These are phyloP conservation scores for Helicosporidium sp. DNA, from an alignment of 139 green algal species.

Conservation along the genomic window DNA sequence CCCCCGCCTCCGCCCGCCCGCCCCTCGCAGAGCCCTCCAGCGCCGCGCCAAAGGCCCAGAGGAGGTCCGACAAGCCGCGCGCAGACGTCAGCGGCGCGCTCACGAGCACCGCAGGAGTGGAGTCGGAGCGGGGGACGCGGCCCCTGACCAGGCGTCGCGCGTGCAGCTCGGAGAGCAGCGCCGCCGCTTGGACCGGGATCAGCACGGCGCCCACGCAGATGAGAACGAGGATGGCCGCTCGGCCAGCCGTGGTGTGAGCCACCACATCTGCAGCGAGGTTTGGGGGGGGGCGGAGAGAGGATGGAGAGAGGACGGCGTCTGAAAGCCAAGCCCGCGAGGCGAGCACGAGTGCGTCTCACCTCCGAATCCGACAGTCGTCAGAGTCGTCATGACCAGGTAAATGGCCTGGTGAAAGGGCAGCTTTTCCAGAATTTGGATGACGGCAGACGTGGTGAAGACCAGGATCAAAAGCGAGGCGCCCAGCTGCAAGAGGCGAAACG, in stretches of 20 bases:
- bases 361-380: conserved; percentile 13
- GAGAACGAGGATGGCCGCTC: conserved; percentile 39
- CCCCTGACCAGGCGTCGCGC: conserved; percentile 25
- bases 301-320: background rate
- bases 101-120: conserved; percentile 36
- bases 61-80: conserved; percentile 53
- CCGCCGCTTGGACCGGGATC: conserved; percentile 47
- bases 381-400: conserved; percentile 54
- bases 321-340: too few species aligned
- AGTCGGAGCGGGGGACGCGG: conserved; percentile 11
- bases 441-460: conserved; percentile 30
- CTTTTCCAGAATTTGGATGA: conserved; percentile 39
- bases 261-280: conserved; percentile 58
- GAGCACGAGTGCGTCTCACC: background rate
- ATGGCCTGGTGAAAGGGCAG: conserved; percentile 58
- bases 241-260: conserved; percentile 22
- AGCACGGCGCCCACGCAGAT: conserved; percentile 56
- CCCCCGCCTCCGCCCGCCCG: conserved; percentile 7
- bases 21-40: conserved; percentile 4
- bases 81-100: conserved; percentile 42
- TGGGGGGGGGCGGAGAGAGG: background rate
- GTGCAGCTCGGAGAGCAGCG: conserved; percentile 43
- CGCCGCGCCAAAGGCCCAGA: conserved; percentile 35
- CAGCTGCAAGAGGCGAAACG: conserved; percentile 50
- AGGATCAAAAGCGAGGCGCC: conserved; percentile 43